A percentile compares a stretch with the other conserved stretches of the same genome.
These are phyloP conservation scores for Dimocarpus longan DNA, from an alignment of 345 rosid species.

Conservation along the genomic window DNA sequence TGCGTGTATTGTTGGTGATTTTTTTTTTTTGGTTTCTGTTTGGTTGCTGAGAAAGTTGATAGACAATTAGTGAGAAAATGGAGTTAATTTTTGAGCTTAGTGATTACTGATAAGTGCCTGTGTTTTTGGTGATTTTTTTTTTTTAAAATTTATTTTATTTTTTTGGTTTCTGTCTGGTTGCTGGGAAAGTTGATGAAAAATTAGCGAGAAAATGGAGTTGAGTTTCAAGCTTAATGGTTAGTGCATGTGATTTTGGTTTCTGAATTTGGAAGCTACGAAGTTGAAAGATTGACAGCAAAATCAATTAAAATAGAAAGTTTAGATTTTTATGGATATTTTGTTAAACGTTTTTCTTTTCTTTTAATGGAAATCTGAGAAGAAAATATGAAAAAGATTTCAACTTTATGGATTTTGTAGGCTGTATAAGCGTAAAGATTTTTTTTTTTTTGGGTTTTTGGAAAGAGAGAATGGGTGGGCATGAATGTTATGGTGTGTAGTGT, in stretches of 20 bases:
- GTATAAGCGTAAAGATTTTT: neutral
- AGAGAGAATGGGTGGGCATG: neutral
- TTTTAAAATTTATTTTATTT: too few relatives aligned
- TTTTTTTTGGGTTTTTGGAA: neutral
- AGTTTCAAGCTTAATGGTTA: neutral
- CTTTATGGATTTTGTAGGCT: neutral
- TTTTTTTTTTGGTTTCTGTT: neutral
- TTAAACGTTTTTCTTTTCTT: neutral
- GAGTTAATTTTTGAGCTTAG: neutral
- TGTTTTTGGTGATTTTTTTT: too few relatives aligned
- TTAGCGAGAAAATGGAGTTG: neutral
- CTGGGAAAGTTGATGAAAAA: slow-evolving; percentile 4
- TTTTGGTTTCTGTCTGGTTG: slow-evolving; percentile 16
- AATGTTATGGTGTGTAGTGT: neutral
- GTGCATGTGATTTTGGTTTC: neutral
- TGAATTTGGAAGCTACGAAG: neutral
- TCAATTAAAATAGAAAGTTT: neutral
- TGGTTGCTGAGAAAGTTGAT: slow-evolving; percentile 12
- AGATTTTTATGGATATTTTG: neutral
- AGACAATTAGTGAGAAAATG: neutral
- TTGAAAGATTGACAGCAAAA: neutral
- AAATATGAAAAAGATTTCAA: neutral
- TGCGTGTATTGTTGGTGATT: too few relatives aligned
- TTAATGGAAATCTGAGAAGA: neutral
- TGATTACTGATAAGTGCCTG: too few relatives aligned